Base-by-base conservation (phyloP, 78 protist genomes). In the Goniomonas avonlea region DNA sequence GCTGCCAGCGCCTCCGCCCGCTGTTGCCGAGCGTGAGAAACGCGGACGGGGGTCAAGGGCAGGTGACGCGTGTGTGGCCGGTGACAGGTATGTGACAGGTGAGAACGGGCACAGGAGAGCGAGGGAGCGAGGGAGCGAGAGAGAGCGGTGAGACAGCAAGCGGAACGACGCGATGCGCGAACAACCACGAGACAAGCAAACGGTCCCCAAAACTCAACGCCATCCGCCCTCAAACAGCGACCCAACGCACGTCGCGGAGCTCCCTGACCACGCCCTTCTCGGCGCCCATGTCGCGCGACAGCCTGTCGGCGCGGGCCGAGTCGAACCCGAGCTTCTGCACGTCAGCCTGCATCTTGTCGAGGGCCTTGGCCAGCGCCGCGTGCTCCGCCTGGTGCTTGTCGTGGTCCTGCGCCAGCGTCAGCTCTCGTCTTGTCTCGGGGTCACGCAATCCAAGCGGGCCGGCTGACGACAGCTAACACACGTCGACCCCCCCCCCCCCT, bases 271-370 rank as follows among this genome's bases (percentile, higher is more conserved):
- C 4, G 11, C 21, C 61, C 23, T 1, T 63, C 45, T 31, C 79
- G 25, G 27, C 41, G n/a, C 32, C 60, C 34, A 47, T 18, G 34
- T 17, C 38, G 2, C 29, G 38, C 37, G 25, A 5, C 38, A 68
- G 50, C 75, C n/a, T 38, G 37, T 41, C 58, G 41, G 2, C 41
- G 27, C 41, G 41, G 59, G 0, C 37, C 15, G 71, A 17, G 47
- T 63, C 45, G 47, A 63, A 31, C 4, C n/a, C 11, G 3, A 39
- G 71, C 71, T 63, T 78, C 25, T 76, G 41, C 27, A 61, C 25
- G 48, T 74, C 79, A 20, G 50, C 60, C 75, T 81, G 77, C 13
- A 66, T 5, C 0, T 65, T 41, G 45, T 82, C 77, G 25, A 85
- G 18, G 38, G 40, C 21, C 60, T 34, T 70, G 32, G 38, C 3